Evolutionary conservation across 352 stramenopile genomes (phyloP).

Genomic region (Phytophthora melonis): DNA sequence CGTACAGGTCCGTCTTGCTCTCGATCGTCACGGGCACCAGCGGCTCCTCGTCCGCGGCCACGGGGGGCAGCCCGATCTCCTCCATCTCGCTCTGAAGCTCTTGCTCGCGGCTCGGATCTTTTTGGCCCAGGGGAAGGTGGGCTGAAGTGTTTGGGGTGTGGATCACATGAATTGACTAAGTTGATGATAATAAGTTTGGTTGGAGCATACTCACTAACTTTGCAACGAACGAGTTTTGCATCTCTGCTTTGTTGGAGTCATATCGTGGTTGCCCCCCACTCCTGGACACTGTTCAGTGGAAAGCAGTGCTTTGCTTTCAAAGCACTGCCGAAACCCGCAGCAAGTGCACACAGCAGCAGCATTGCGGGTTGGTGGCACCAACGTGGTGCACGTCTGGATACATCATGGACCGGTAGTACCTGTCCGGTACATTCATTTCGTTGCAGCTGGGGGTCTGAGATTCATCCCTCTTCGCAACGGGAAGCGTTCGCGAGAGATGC

Average conservation of each 20-base stretch:
- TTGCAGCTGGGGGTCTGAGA: not conserved
- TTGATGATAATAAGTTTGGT: not conserved
- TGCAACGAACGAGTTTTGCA: not conserved
- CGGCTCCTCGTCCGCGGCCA: slow-evolving; percentile 56
- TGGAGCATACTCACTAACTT: not conserved
- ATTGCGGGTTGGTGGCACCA: not conserved
- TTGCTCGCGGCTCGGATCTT: slow-evolving; percentile 9
- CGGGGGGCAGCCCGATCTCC: slow-evolving; percentile 61
- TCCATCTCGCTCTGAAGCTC: slow-evolving; percentile 44
- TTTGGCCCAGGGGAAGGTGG: not conserved
- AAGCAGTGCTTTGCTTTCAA: too few species aligned
- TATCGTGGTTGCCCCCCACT: not conserved
- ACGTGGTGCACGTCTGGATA: not conserved
- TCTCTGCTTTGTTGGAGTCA: too few species aligned
- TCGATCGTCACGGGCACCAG: slow-evolving; percentile 65
- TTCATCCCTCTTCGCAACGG: not conserved
- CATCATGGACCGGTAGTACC: too few species aligned
- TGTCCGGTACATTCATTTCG: not conserved
- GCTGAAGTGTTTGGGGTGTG: not conserved
- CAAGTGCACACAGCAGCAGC: not conserved
- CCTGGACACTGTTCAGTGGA: not conserved
- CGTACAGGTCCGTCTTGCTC: slow-evolving; percentile 78
- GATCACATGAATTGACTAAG: not conserved
- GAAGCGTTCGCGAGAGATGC: not conserved
- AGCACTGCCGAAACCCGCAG: not conserved